phyloP scores from a whole-genome alignment of 1,284 basidiomycete species.

The Trametes polyzona region DNA sequence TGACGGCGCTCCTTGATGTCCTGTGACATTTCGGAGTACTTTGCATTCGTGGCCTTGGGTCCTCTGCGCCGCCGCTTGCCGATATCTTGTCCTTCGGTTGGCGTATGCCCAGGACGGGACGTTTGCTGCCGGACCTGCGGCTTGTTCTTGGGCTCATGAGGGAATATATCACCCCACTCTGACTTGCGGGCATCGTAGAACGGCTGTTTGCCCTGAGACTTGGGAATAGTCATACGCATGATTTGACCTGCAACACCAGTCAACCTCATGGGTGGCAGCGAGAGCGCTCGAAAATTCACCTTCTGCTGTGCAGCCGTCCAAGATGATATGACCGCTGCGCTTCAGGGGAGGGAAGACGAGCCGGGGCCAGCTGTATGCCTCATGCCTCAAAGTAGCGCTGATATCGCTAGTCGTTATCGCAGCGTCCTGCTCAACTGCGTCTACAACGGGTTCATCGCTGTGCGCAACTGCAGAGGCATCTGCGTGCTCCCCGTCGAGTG shows the following conservation, averaged over 20 bases:
- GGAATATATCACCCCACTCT: constrained; percentile 94
- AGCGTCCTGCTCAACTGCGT: not conserved
- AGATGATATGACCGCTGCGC: constrained; percentile 89
- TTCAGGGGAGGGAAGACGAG: constrained; percentile 91
- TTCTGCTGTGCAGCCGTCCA: constrained; percentile 87
- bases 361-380: constrained; percentile 88
- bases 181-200: constrained; percentile 97
- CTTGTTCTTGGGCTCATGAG: constrained; percentile 79
- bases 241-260: constrained; percentile 69
- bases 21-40: constrained; percentile 47
- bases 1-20: constrained; percentile 40
- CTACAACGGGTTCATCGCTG: not conserved
- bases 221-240: constrained; percentile 89
- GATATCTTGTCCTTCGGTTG: constrained; percentile 52
- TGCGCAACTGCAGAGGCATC: not conserved
- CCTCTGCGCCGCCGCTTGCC: constrained; percentile 46
- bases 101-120: constrained; percentile 31
- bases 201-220: constrained; percentile 91
- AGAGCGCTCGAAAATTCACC: constrained; percentile 55
- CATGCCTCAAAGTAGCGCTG: constrained; percentile 55
- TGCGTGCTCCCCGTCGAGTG: constrained; percentile 45
- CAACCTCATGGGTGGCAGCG: not conserved
- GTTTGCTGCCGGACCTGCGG: constrained; percentile 66
- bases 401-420: constrained; percentile 39
- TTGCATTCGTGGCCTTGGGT: constrained; percentile 27